Evolutionary conservation across 495 filamentous ascomycete species (phyloP).

Genomic region (Xylaria cubensis): DNA sequence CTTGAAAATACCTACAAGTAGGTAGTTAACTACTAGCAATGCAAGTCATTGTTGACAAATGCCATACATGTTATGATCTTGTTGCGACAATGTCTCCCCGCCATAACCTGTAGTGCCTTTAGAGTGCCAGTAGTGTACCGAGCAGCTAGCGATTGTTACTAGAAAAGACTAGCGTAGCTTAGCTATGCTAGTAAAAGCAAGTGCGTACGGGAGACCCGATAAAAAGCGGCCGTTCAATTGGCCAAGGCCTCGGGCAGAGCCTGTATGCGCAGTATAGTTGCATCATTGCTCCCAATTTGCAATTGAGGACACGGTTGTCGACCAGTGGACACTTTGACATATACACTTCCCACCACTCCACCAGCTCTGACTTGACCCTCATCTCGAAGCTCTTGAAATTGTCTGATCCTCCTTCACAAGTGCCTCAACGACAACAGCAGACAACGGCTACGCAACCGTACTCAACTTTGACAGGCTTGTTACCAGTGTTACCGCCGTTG

Average conservation of each 20-base stretch:
- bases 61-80: constrained; percentile 18
- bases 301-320: constrained; percentile 49
- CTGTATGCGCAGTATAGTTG: constrained; percentile 26
- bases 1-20: no score
- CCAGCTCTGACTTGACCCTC: not conserved
- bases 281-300: constrained; percentile 34
- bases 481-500: not conserved
- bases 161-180: constrained; percentile 6
- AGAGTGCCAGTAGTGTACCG: not conserved
- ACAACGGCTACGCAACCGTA: not conserved
- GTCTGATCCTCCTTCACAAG: not conserved
- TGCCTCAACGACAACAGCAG: not conserved
- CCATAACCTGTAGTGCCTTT: not conserved
- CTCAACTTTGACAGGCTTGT: not conserved
- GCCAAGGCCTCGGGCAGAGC: constrained; percentile 2
- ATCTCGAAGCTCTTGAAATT: constrained; percentile 9
- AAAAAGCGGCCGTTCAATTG: constrained; percentile 14
- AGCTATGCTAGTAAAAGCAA: constrained; percentile 24
- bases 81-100: constrained; percentile 23
- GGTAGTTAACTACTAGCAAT: not conserved
- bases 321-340: constrained; percentile 16
- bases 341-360: not conserved
- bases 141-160: not conserved
- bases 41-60: constrained; percentile 30
- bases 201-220: constrained; percentile 20